Base-by-base conservation (phyloP, 257 asterid species). In the Haberlea rhodopensis region DNA sequence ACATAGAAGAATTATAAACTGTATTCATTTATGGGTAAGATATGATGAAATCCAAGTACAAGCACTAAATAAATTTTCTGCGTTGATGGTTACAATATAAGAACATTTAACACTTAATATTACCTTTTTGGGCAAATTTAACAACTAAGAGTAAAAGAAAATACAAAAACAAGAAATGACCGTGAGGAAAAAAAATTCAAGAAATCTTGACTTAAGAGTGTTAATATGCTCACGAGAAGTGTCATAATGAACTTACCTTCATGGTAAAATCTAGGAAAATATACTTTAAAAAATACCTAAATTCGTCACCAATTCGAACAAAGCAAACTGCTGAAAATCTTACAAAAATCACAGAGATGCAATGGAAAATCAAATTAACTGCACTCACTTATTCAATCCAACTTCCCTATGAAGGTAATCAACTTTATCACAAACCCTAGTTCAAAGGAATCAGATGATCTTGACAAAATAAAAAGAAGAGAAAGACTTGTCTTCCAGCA, bases 381-480 rank as follows among this genome's bases (percentile, higher is more conserved):
- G 0, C 48, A n/a, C 49, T 9, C 15, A 31, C 10, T 27, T 58
- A n/a, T 58, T 29, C 22, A 32, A 32, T 32, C 43, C n/a, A 26
- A 31, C 10, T 6, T 60, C 65, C 20, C 25, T 7, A 43, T 13
- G 51, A 34, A 13, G 49, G 51, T 6, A 48, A 61, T 25, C 52
- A 34, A 15, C 52, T 67, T 28, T 20, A 67, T n/a, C 57, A 62
- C 55, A 65, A 79, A 79, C 81, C 81, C 78, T 79, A 79, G 69
- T 26, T 51, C 40, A 55, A 77, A 60, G 64, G 61, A 40, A 15
- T 40, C 3, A 6, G 46, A 22, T 31, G 53, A 62, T 70, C 65
- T 73, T 55, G 66, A 63, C 16, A 24, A 70, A 13, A 9, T n/a
- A n/a, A n/a, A n/a, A n/a, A n/a, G n/a, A 66, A 49, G 67, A 69